Percentiles rank a stretch among this genome's conserved stretches.
Conservation (phyloP, 2,329 filamentous ascomycete genomes). For the Pseudogymnoascus sp. region DNA sequence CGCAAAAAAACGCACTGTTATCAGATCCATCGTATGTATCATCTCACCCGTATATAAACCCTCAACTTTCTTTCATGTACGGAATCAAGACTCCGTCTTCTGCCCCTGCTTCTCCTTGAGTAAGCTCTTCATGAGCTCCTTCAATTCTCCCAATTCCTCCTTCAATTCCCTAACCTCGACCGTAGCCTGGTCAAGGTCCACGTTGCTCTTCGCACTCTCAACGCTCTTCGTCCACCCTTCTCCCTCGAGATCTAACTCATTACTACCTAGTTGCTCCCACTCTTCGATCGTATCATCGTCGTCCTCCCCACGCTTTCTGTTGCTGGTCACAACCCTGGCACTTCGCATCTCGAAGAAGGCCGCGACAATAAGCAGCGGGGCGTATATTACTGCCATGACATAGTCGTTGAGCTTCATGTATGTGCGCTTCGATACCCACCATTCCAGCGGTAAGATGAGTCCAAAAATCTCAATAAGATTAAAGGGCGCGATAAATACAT, state of each 20-base stretch:
- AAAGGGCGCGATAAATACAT: constrained; percentile 93
- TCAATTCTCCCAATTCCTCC: constrained; percentile 50
- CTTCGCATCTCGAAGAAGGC: constrained; percentile 61
- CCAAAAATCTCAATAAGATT: constrained; percentile 84
- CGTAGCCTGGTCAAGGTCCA: constrained; percentile 70
- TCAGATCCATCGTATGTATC: neutral
- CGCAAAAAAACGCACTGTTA: neutral
- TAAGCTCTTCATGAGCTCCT: constrained; percentile 26
- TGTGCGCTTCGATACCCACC: constrained; percentile 71
- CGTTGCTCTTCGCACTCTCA: constrained; percentile 64
- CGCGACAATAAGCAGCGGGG: constrained; percentile 70
- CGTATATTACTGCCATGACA: constrained; percentile 81
- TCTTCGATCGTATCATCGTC: constrained; percentile 86
- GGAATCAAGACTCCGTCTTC: neutral
- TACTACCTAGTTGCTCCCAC: constrained; percentile 72
- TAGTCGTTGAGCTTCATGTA: constrained; percentile 83
- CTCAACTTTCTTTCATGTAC: neutral
- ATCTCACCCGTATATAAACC: neutral
- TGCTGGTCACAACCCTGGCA: constrained; percentile 59
- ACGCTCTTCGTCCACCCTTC: constrained; percentile 83
- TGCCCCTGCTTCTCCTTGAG: neutral
- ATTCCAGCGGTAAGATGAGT: constrained; percentile 76
- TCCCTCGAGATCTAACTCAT: constrained; percentile 65
- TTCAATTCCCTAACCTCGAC: constrained; percentile 55
- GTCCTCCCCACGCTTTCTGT: constrained; percentile 70